These are phyloP conservation scores for Sherardia arvensis DNA, from an alignment of 257 asterid species.

Conservation along the genomic window DNA sequence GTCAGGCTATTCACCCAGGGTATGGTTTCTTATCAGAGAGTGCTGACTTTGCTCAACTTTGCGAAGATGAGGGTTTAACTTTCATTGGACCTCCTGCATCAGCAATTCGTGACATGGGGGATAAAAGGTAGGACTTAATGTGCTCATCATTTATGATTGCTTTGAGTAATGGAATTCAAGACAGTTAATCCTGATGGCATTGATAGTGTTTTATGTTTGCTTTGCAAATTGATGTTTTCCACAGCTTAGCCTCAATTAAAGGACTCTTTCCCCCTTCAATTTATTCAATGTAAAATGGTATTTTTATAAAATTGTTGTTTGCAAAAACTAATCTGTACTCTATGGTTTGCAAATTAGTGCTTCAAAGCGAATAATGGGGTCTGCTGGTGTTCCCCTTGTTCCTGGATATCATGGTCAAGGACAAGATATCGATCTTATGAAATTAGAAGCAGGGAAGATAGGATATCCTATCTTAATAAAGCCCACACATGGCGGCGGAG, in stretches of 20 bases:
- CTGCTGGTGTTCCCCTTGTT: constrained; percentile 99
- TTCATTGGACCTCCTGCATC: constrained; percentile 98
- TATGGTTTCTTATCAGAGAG: constrained; percentile 98
- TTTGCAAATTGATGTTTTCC: background rate
- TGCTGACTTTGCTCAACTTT: constrained; percentile 83
- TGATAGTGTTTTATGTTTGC: background rate
- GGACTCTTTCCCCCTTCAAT: background rate
- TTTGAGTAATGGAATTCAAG: background rate
- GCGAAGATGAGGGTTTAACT: constrained; percentile 67
- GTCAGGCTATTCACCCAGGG: constrained; percentile 98
- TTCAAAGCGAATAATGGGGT: constrained; percentile 97
- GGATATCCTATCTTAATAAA: constrained; percentile 94
- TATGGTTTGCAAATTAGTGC: constrained; percentile 47
- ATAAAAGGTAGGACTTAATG: constrained; percentile 53
- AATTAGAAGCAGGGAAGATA: constrained; percentile 81
- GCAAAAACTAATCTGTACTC: background rate
- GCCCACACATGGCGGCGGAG: constrained; percentile 99
- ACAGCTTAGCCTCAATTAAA: background rate
- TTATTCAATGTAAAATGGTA: background rate
- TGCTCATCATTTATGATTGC: background rate
- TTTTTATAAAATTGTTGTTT: too few species aligned
- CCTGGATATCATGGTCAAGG: constrained; percentile 95
- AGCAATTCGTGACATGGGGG: constrained; percentile 98
- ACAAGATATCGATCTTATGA: constrained; percentile 87
- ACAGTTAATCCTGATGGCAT: background rate